Evolutionary conservation across 305 asterid genomes (phyloP), one percentile per base, ranked within the genome.

Genomic region (Fraxinus latifolia): DNA sequence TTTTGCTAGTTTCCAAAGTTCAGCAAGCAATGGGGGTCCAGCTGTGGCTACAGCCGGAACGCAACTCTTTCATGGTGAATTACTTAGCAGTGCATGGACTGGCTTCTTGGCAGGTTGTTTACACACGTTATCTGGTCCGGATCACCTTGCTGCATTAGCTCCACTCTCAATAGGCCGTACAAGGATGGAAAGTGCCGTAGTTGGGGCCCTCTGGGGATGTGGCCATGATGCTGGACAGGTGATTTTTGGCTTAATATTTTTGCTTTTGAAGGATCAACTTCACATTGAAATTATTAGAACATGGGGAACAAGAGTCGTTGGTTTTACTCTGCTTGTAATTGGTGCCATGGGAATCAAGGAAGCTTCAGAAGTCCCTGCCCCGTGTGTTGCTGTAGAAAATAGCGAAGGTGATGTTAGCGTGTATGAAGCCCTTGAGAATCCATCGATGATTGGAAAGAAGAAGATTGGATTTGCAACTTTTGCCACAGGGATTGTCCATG

Each of bases 121-220:
- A 44, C 99, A 96, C 94, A 96, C 99, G 0, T 74, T 96, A 36
- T 96, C 99, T 0, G 99, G 98, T 11, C 99, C 98, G 0, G 99
- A 96, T 60, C 99, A 96, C 83, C 97, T 96, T 23, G 99, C 99
- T 47, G 99, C 99, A 60, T 80, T 96, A 82, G 98, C 98, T 12
- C 99, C 99, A 78, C 98, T 96, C 15, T 96, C 99, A 1, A 93
- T 96, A n/a, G 98, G 99, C 75, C 97, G 97, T 3, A 81, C 97
- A 11, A 90, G 88, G 73, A 81, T 93, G 88, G 98, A 94, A 77
- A 96, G 99, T 82, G 97, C 97, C 2, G 97, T 95, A 0, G 97
- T 96, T 1, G 99, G 99, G 37, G 99, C 99, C n/a, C 93, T 94
- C 31, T 96, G 99, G 99, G 99, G 99, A 44, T 96, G 99, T 7